Evolutionary conservation across 73 alveolate species (phyloP).

Genomic region (Symbiodinium pilosum): DNA sequence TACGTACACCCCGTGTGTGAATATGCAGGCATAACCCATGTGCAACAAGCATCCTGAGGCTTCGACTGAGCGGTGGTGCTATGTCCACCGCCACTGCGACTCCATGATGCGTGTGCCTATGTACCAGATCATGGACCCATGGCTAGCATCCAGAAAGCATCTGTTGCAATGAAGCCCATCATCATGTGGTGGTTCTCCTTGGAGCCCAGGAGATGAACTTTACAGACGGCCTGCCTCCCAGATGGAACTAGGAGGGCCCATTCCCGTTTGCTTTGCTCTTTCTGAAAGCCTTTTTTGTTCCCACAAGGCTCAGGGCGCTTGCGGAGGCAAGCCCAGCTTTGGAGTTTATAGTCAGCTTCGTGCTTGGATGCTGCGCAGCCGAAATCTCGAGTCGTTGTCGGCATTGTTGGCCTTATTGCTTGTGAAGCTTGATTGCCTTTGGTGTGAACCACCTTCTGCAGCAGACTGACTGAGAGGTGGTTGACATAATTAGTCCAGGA

Average conservation of each 20-base stretch:
- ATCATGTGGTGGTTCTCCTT: background rate
- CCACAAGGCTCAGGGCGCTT: background rate
- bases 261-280: no score
- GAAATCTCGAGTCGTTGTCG: no score
- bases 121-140: background rate
- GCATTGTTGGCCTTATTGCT: no score
- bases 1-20: no score
- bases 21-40: no score
- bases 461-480: no score
- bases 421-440: no score
- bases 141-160: background rate
- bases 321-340: no score
- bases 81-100: slow-evolving; percentile 9
- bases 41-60: no score
- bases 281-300: no score
- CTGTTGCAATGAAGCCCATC: background rate
- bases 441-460: no score
- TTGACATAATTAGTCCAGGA: no score
- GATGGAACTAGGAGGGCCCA: background rate
- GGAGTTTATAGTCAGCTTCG: background rate
- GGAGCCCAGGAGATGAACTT: background rate
- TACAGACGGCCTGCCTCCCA: background rate
- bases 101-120: background rate
- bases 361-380: background rate
- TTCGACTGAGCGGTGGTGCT: background rate